These are phyloP conservation scores for Styphnolobium japonicum DNA, from an alignment of 306 rosid genomes.

Conservation along the genomic window DNA sequence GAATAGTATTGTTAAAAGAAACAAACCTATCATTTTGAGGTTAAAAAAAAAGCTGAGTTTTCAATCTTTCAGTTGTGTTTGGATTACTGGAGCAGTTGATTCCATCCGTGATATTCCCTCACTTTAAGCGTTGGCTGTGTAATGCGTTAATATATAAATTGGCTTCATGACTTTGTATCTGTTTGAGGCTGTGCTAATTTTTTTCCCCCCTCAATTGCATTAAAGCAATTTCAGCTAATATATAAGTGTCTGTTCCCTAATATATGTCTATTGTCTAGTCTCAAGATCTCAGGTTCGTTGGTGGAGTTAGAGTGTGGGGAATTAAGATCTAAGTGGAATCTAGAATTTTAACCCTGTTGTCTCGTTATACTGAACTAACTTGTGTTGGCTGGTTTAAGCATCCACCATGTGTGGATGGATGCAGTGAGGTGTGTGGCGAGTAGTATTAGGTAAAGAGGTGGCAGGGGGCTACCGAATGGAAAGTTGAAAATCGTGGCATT, in stretches of 20 bases:
- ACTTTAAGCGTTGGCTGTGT: no score
- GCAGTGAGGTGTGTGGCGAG: not conserved
- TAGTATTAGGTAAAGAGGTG: no score
- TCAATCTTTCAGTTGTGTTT: no score
- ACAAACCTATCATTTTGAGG: no score
- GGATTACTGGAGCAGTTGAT: no score
- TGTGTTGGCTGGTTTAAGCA: not conserved
- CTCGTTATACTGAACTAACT: not conserved
- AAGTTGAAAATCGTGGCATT: no score
- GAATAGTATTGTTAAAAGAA: not conserved
- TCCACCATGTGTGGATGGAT: not conserved
- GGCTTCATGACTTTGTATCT: not conserved
- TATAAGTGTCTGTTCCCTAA: not conserved
- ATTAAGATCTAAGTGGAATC: not conserved
- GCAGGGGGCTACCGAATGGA: no score
- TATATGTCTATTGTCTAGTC: not conserved
- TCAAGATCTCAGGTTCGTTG: not conserved
- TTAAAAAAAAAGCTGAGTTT: no score
- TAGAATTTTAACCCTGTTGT: not conserved
- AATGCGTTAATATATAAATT: not conserved
- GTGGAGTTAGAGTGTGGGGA: not conserved
- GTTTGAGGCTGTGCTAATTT: not conserved
- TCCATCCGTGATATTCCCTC: no score
- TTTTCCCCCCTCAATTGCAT: not conserved
- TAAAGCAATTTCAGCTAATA: not conserved